Evolutionary conservation across 2,329 filamentous ascomycete genomes (phyloP), one percentile per base, ranked within the genome.

Genomic region (Mycocentrospora acerina): DNA sequence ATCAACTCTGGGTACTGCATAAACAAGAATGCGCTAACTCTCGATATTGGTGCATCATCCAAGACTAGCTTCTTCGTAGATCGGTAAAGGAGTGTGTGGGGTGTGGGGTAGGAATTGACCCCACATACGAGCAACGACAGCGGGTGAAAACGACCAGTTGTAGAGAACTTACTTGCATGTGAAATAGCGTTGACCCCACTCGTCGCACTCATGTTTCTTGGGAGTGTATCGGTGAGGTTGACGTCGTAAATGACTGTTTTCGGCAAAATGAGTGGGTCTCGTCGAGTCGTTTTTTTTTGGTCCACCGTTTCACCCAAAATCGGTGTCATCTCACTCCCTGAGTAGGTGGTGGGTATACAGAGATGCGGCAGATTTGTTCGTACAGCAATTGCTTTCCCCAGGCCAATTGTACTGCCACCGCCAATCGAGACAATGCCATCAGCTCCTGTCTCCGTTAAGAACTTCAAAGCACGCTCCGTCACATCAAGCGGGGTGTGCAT

Each of bases 171-270:
- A n/a, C n/a, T n/a, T n/a, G 80, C 75, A 63, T 85, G 82, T 2
- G 82, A 81, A 61, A 85, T 81, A 0, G 82, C 81, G 56, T 85
- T 85, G 32, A 85, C 71, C 30, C 81, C 81, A 41, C 79, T 83
- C 0, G 75, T 80, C 2, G 75, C 73, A 46, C 73, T 79, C 60
- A 81, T 67, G 0, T 57, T 61, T 2, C 64, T 53, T 0, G 81
- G 80, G 15, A 85, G 65, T 1, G 75, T 78, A 71, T 81, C 71
- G 0, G 81, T 83, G 37, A 83, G 64, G 52, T 82, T 73, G 13
- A 83, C 79, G 65, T 85, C 81, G 56, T 84, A 85, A 26, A 85
- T 78, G 4, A 84, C 81, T 0, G 75, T 77, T 0, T 70, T 72
- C 0, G 81, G 81, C 14, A 83, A 64, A 38, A 84, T 82, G 57